Evolutionary conservation across 495 filamentous ascomycete genomes (phyloP), one percentile per base, ranked within the genome.

Genomic region (Xylaria intraflava): DNA sequence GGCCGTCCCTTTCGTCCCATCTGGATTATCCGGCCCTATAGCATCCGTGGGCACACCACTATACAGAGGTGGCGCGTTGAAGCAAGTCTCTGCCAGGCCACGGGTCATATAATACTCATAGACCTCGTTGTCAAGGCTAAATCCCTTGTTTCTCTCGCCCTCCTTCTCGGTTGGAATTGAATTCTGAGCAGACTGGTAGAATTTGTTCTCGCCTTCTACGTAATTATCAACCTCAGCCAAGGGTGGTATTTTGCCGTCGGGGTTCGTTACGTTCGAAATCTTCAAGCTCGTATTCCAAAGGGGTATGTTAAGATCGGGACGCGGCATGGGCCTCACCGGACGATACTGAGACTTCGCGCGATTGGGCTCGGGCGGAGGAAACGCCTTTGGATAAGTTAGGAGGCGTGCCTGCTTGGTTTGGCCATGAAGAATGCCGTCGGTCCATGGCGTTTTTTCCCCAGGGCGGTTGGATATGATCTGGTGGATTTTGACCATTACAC

Each of bases 401-500:
- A 66, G 56, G 16, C 64, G 61, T 2, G 38, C 35, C 11, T 59
- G 51, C 23, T 9, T 43, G 14, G 26, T 41, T 35, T 49, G 55
- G 10, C 58, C 22, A 12, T 29, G 33, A 8, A 64, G 20, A 9
- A 49, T 49, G 9, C 39, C 7, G 11, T 45, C 51, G 17, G 64
- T 56, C 64, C 64, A 66, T 22, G 6, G 56, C 29, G 56, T 59
- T 51, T 27, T 36, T 0, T 31, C 46, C 1, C 36, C 19, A 1
- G 40, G 54, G 45, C 53, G 41, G 1, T 50, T 53, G 12, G 57
- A 6, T 9, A 10, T 36, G 3, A 26, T 29, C 14, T 29, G 33
- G 20, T 66, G 64, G 10, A 52, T 38, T 1, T 53, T 38, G 12
- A 56, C 53, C 30, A 66, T 17, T 19, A 59, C 52, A 31, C 49